Conservation (phyloP, 768 basidiomycete species). For the Psilocybe cyanescens region DNA sequence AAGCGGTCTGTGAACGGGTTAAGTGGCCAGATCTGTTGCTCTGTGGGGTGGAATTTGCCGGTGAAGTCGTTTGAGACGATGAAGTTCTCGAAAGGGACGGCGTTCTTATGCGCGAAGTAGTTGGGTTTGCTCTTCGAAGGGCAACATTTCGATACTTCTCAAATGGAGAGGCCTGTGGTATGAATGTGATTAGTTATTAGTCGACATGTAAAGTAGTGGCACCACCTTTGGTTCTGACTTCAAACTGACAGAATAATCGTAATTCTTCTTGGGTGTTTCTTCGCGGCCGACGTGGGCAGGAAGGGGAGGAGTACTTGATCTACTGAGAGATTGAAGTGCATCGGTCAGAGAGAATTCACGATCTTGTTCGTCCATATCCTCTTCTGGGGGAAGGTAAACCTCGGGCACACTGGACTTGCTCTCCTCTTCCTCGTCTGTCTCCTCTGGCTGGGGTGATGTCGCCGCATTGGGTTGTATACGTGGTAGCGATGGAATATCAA, state of each 20-base stretch:
- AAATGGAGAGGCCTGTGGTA: slow-evolving; percentile 56
- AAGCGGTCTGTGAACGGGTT: slow-evolving; percentile 41
- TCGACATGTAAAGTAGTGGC: not conserved
- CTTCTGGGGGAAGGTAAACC: slow-evolving; percentile 52
- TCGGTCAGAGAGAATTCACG: slow-evolving; percentile 57
- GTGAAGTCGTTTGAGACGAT: slow-evolving; percentile 61
- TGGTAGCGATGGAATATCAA: slow-evolving; percentile 65
- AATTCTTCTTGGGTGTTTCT: slow-evolving; percentile 53
- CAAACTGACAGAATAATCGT: slow-evolving; percentile 63
- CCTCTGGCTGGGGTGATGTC: slow-evolving; percentile 36
- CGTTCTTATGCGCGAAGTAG: slow-evolving; percentile 56
- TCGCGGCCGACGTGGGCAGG: slow-evolving; percentile 37
- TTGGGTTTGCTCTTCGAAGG: slow-evolving; percentile 42
- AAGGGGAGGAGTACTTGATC: slow-evolving; percentile 54
- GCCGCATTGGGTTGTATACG: slow-evolving; percentile 35
- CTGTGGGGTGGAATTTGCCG: slow-evolving; percentile 66
- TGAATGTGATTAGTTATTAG: slow-evolving; percentile 1
- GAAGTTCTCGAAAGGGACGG: slow-evolving; percentile 70
- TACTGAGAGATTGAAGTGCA: slow-evolving; percentile 59
- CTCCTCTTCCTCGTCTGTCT: slow-evolving; percentile 33
- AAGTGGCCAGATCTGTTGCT: slow-evolving; percentile 51
- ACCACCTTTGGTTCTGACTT: slow-evolving; percentile 63
- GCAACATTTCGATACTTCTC: slow-evolving; percentile 69
- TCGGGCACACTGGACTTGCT: slow-evolving; percentile 59
- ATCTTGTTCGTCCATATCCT: slow-evolving; percentile 43